These are phyloP conservation scores for Mycena chlorophos DNA, from an alignment of 768 basidiomycete species.

Conservation along the genomic window DNA sequence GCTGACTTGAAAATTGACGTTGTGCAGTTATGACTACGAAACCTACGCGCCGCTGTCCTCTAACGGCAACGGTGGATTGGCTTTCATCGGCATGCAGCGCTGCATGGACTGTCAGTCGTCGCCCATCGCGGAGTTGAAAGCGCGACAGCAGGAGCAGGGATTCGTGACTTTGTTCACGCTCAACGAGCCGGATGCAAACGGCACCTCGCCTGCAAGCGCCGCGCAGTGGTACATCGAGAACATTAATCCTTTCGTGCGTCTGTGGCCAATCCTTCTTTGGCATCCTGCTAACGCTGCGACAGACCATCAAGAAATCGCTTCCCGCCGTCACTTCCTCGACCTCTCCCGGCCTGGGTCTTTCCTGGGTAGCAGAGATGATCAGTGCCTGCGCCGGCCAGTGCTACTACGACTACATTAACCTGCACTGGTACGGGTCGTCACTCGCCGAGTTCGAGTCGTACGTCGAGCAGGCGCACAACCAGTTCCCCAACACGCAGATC, in stretches of 20 bases:
- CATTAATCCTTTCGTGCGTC: conserved; percentile 33
- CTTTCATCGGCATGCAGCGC: conserved; percentile 41
- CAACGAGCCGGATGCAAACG: conserved; percentile 38
- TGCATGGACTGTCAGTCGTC: conserved; percentile 39
- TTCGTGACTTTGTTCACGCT: conserved; percentile 25
- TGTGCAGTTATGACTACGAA: conserved; percentile 38
- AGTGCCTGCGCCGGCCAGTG: conserved; percentile 36
- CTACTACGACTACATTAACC: conserved; percentile 37
- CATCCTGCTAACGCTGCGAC: neutral
- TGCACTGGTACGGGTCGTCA: conserved; percentile 24
- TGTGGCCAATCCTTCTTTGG: conserved; percentile 15
- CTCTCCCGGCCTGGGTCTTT: conserved; percentile 32
- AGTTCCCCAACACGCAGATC: conserved; percentile 29
- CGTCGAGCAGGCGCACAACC: conserved; percentile 25
- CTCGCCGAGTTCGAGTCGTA: conserved; percentile 32
- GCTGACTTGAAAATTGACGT: neutral
- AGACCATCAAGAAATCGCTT: conserved; percentile 40
- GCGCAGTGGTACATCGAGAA: conserved; percentile 39
- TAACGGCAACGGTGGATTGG: conserved; percentile 37
- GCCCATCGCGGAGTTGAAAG: conserved; percentile 31
- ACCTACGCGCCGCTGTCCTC: conserved; percentile 35
- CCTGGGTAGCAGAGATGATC: conserved; percentile 38
- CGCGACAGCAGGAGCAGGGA: conserved; percentile 30
- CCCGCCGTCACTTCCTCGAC: conserved; percentile 38
- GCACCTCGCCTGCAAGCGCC: conserved; percentile 29